These are phyloP conservation scores for Globisporangium emineosum DNA, from an alignment of 352 stramenopile species.

Conservation along the genomic window DNA sequence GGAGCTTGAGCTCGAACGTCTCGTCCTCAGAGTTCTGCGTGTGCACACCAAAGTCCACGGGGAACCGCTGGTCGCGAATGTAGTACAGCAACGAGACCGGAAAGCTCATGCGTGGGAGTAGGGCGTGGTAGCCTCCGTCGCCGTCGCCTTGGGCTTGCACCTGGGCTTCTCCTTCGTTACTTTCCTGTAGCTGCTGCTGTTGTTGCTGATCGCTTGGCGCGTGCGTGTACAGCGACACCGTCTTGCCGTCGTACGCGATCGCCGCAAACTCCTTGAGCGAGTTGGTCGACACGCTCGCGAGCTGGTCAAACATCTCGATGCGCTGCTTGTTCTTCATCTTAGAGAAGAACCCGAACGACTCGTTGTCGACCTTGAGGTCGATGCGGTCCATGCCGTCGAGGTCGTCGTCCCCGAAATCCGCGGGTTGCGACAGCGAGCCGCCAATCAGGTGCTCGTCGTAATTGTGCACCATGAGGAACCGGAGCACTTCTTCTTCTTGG, in stretches of 20 bases:
- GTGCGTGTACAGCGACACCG: conserved; percentile 63
- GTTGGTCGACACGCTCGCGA: conserved; percentile 23
- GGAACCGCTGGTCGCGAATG: conserved; percentile 68
- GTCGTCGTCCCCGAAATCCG: conserved; percentile 45
- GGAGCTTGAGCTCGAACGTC: conserved; percentile 30
- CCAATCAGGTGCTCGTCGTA: conserved; percentile 70
- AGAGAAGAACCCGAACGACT: conserved; percentile 35
- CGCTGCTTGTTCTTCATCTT: conserved; percentile 44
- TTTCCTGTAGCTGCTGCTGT: conserved; percentile 6
- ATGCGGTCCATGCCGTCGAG: conserved; percentile 45
- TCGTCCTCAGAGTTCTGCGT: conserved; percentile 26
- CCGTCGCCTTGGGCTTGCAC: not conserved
- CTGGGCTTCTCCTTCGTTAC: not conserved
- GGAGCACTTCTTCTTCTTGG: conserved; percentile 42
- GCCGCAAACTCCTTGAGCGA: conserved; percentile 49
- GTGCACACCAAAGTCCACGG: conserved; percentile 57
- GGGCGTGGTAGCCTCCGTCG: not conserved
- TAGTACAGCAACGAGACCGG: conserved; percentile 75
- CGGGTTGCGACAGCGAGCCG: conserved; percentile 25
- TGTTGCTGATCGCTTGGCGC: conserved; percentile 17
- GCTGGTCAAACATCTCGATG: conserved; percentile 51
- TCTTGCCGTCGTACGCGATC: conserved; percentile 49
- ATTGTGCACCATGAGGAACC: conserved; percentile 77
- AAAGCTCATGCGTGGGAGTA: conserved; percentile 55
- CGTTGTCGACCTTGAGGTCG: conserved; percentile 48